Percentiles rank a stretch among this genome's conserved stretches.
Conservation (phyloP, 441 rosid genomes). For the Cnidoscolus chayamansa region DNA sequence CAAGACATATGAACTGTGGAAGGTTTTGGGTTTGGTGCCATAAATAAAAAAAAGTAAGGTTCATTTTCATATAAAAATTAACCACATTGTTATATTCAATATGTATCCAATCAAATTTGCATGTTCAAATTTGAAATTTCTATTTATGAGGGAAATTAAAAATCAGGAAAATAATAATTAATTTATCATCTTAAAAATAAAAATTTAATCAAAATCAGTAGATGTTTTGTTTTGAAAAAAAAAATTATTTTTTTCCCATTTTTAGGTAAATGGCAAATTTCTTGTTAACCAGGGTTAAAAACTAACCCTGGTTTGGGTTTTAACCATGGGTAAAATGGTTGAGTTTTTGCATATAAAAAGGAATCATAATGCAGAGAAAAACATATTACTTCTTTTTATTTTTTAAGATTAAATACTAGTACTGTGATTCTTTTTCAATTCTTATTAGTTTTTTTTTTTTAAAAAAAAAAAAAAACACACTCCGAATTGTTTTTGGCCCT, state of each 20-base stretch:
- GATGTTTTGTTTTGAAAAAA: not conserved
- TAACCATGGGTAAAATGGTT: slow-evolving; percentile 13
- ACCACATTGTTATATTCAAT: not conserved
- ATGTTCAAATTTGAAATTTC: not conserved
- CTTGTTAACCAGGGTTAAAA: slow-evolving; percentile 24
- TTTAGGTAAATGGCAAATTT: slow-evolving; percentile 17
- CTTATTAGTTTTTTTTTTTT: slow-evolving; percentile 2
- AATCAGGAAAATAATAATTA: not conserved
- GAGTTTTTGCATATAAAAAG: slow-evolving; percentile 16
- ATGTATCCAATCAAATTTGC: not conserved
- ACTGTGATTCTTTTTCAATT: slow-evolving; percentile 8
- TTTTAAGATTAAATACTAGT: no score
- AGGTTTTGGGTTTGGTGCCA: slow-evolving; percentile 7
- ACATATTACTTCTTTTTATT: not conserved
- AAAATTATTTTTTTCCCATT: slow-evolving; percentile 3
- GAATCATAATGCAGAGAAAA: slow-evolving; percentile 10
- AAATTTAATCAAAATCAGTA: not conserved
- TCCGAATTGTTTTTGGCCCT: not conserved
- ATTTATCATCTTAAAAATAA: not conserved
- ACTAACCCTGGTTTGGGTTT: slow-evolving; percentile 32
- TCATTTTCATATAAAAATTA: not conserved
- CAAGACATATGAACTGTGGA: not conserved
- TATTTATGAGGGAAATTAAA: no score
- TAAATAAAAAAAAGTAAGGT: not conserved
- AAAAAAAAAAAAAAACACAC: not conserved